Conservation (phyloP, 2,329 filamentous ascomycete species). For the Cladosporium sp. region DNA sequence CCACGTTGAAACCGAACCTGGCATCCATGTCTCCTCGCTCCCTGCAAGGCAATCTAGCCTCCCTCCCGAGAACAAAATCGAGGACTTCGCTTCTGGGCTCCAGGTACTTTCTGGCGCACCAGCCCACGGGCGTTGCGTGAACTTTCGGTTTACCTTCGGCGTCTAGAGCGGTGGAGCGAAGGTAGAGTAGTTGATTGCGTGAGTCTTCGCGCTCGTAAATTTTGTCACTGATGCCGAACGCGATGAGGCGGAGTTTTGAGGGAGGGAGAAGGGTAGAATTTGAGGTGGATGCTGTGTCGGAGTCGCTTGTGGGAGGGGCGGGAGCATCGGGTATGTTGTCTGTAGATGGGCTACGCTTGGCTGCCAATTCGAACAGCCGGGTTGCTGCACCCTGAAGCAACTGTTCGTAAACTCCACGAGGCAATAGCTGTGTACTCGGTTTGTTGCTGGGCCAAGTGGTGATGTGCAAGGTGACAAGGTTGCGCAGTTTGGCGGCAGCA, state of each 20-base stretch:
- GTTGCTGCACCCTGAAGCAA: constrained; percentile 33
- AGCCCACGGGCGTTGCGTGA: constrained; percentile 41
- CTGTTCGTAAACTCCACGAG: constrained; percentile 42
- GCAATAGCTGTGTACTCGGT: constrained; percentile 36
- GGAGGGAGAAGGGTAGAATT: neutral
- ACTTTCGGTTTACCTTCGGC: constrained; percentile 38
- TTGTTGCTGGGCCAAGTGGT: constrained; percentile 45
- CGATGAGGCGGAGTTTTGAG: constrained; percentile 39
- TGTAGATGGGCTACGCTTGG: constrained; percentile 4
- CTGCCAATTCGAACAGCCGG: constrained; percentile 23
- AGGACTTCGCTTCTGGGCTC: constrained; percentile 43
- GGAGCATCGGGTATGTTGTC: neutral
- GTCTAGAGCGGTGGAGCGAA: constrained; percentile 39
- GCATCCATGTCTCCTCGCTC: constrained; percentile 9
- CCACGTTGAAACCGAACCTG: constrained; percentile 6
- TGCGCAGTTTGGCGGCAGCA: constrained; percentile 24
- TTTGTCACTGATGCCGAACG: constrained; percentile 44
- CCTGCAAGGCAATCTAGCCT: constrained; percentile 31
- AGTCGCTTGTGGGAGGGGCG: neutral
- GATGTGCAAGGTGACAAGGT: constrained; percentile 44
- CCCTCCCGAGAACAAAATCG: constrained; percentile 39
- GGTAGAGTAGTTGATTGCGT: constrained; percentile 43
- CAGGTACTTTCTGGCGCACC: constrained; percentile 42
- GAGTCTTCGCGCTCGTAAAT: constrained; percentile 45
- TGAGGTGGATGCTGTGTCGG: neutral